phyloP scores from a whole-genome alignment of 225 moss, liverwort and hornwort genomes.

The Antitrichia curtipendula region DNA sequence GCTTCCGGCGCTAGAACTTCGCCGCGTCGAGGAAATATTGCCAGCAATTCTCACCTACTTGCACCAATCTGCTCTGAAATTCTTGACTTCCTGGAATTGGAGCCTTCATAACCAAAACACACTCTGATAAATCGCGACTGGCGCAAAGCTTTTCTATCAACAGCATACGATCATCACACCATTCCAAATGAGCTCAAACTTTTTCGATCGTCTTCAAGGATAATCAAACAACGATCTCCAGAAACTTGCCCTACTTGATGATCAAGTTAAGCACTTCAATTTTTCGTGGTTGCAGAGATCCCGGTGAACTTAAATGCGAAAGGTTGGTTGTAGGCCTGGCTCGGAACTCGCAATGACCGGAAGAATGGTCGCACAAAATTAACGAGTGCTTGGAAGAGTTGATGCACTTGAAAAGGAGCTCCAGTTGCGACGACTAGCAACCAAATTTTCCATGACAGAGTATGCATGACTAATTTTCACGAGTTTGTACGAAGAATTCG shows the following conservation, averaged over 20 bases:
- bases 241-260: neutral
- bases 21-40: neutral
- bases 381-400: no score
- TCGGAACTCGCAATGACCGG: neutral
- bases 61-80: neutral
- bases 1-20: neutral
- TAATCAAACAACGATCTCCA: neutral
- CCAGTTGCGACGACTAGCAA: neutral
- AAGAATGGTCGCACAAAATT: no score
- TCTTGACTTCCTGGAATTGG: neutral
- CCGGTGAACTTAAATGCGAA: neutral
- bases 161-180: neutral
- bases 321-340: no score
- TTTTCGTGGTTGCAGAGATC: neutral
- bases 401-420: neutral
- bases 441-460: neutral
- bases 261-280: neutral
- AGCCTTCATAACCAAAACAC: neutral
- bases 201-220: neutral
- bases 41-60: neutral
- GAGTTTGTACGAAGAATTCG: neutral
- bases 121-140: no score
- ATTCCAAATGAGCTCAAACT: neutral
- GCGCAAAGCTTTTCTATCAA: neutral
- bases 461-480: neutral